Conservation (phyloP, 306 rosid species). For the Vachellia collinsii region DNA sequence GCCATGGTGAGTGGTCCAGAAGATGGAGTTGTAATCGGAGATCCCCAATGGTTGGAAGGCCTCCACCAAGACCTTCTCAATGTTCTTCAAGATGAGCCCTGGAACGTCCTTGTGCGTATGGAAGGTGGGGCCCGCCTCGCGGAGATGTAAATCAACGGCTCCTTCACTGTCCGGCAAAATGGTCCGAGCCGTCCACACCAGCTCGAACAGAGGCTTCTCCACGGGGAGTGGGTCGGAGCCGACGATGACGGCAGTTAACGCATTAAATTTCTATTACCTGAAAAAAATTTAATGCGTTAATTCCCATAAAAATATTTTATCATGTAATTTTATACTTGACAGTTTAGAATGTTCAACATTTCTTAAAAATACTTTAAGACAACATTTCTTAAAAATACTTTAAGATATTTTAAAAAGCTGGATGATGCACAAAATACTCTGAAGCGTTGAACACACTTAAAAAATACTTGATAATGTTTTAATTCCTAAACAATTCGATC, state of each 20-base stretch:
- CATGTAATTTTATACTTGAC: too few relatives aligned
- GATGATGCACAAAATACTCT: too few relatives aligned
- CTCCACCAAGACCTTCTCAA: background rate
- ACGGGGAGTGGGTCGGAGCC: background rate
- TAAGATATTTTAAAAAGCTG: too few relatives aligned
- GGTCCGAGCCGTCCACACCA: background rate
- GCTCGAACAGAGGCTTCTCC: background rate
- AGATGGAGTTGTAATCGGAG: conserved; percentile 8
- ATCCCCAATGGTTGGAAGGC: background rate
- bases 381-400: too few relatives aligned
- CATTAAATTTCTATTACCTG: too few relatives aligned
- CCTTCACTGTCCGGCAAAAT: background rate
- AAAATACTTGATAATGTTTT: too few relatives aligned
- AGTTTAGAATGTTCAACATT: too few relatives aligned
- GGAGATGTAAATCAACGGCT: background rate
- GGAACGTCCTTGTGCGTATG: conserved; percentile 2
- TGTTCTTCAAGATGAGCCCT: background rate
- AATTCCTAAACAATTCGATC: too few relatives aligned
- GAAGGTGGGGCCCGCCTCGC: background rate
- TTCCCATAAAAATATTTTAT: too few relatives aligned
- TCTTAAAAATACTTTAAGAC: too few relatives aligned
- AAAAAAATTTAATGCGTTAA: too few relatives aligned
- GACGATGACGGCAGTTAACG: background rate
- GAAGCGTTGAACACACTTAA: too few relatives aligned
- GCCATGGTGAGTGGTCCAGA: background rate